Conservation (phyloP, 2,329 filamentous ascomycete genomes). For the Claviceps paspali region DNA sequence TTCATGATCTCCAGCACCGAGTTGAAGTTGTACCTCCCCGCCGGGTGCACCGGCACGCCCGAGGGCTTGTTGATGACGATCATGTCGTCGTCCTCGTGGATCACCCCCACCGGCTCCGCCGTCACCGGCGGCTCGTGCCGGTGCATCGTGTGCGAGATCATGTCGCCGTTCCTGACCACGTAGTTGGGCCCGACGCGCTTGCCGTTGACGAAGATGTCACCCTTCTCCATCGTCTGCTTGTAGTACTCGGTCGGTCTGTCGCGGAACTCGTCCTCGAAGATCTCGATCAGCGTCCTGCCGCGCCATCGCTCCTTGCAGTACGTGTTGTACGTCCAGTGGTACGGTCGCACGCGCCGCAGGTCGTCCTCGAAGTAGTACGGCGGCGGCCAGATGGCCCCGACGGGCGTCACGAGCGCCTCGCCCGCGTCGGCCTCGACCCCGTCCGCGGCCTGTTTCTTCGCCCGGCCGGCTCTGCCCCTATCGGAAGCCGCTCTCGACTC, state of each 20-base stretch:
- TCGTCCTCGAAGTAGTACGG: slow-evolving; percentile 79
- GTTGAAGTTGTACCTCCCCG: slow-evolving; percentile 91
- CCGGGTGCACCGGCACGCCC: slow-evolving; percentile 87
- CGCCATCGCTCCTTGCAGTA: slow-evolving; percentile 92
- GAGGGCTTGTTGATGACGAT: slow-evolving; percentile 96
- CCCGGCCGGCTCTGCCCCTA: background rate
- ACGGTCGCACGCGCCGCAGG: slow-evolving; percentile 68
- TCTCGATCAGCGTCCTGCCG: slow-evolving; percentile 62
- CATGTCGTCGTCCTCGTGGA: slow-evolving; percentile 86
- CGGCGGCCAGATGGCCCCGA: slow-evolving; percentile 26
- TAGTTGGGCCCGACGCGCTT: slow-evolving; percentile 52
- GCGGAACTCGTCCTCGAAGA: slow-evolving; percentile 84
- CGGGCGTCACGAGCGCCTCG: background rate
- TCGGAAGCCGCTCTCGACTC: background rate
- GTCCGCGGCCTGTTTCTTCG: no score
- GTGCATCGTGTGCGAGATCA: slow-evolving; percentile 86
- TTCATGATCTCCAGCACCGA: slow-evolving; percentile 88
- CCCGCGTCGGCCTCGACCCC: background rate
- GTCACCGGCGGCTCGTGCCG: slow-evolving; percentile 92
- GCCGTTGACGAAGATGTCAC: slow-evolving; percentile 68
- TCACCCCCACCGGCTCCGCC: slow-evolving; percentile 59
- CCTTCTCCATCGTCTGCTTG: slow-evolving; percentile 63
- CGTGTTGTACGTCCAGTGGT: slow-evolving; percentile 90
- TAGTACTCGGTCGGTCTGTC: slow-evolving; percentile 82
- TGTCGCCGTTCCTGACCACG: slow-evolving; percentile 71